Percentiles rank a stretch among this genome's conserved stretches.
Evolutionary conservation across 73 alveolate species (phyloP).

Genomic region (Tetrahymena thermophila): DNA sequence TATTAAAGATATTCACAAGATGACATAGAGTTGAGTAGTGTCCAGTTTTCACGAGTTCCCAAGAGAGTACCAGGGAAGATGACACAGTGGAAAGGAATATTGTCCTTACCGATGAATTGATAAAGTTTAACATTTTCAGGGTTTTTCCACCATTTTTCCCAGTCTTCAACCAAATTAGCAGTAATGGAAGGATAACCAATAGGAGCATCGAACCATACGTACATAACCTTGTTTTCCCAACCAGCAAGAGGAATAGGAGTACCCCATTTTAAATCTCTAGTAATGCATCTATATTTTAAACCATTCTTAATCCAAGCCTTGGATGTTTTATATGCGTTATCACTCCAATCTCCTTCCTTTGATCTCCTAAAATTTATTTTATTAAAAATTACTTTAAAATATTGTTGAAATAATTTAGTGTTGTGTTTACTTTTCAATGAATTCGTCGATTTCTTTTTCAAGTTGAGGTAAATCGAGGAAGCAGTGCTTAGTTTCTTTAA

Average conservation of each 20-base stretch:
- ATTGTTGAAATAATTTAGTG: neutral
- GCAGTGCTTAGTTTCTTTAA: conserved; percentile 68
- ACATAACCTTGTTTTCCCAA: conserved; percentile 87
- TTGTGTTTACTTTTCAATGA: neutral
- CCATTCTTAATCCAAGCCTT: conserved; percentile 86
- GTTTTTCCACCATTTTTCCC: conserved; percentile 98
- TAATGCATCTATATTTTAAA: conserved; percentile 90
- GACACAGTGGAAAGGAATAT: conserved; percentile 95
- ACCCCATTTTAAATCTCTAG: conserved; percentile 98
- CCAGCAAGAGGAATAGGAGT: conserved; percentile 94
- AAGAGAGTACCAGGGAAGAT: conserved; percentile 93
- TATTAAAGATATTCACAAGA: conserved; percentile 96
- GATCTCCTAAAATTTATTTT: conserved; percentile 69
- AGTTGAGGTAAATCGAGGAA: conserved; percentile 73
- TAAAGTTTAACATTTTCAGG: conserved; percentile 87
- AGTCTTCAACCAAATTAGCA: conserved; percentile 78
- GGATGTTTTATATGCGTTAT: conserved; percentile 70
- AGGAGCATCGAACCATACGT: conserved; percentile 99
- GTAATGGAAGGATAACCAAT: conserved; percentile 96
- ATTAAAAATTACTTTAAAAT: conserved; percentile 55
- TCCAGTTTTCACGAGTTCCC: conserved; percentile 81
- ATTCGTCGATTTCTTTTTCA: neutral
- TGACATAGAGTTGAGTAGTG: conserved; percentile 78
- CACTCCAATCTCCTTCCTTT: conserved; percentile 85
- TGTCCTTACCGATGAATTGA: conserved; percentile 98